A percentile compares a stretch with the other conserved stretches of the same genome.
These are phyloP conservation scores for Athelia sp. DNA, from an alignment of 1,284 basidiomycete genomes.

Conservation along the genomic window DNA sequence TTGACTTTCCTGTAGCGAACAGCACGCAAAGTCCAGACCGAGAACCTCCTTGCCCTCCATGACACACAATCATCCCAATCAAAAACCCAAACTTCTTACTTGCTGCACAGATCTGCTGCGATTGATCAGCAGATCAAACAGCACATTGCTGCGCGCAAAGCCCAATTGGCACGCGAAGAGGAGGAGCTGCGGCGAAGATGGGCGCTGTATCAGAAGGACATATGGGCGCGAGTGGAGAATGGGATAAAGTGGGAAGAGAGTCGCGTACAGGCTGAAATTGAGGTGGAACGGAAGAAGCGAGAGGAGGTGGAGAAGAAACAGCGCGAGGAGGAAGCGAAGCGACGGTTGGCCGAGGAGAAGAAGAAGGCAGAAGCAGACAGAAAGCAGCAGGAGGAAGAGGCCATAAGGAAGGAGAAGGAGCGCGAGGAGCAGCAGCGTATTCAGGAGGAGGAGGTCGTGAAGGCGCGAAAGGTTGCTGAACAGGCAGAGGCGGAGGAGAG, in stretches of 20 bases:
- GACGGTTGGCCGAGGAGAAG: conserved; percentile 19
- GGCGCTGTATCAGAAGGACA: conserved; percentile 44
- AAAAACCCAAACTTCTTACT: conserved; percentile 20
- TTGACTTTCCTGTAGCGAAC: conserved; percentile 35
- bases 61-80: conserved; percentile 47
- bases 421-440: conserved; percentile 27
- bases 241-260: conserved; percentile 64
- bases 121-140: not conserved
- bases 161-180: conserved; percentile 41
- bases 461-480: conserved; percentile 25
- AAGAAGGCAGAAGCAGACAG: conserved; percentile 25
- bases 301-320: conserved; percentile 40
- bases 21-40: conserved; percentile 51
- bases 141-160: conserved; percentile 12
- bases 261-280: conserved; percentile 44
- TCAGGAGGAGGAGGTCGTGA: conserved; percentile 10
- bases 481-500: conserved; percentile 22
- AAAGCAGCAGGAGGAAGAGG: conserved; percentile 25
- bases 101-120: not conserved
- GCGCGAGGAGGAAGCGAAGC: conserved; percentile 26
- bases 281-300: conserved; percentile 42
- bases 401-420: conserved; percentile 29
- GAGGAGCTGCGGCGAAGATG: conserved; percentile 38
- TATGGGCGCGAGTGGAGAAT: conserved; percentile 58
- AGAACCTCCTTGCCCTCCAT: conserved; percentile 34